These are phyloP conservation scores for slime mould (Dictyostelium discoideum) DNA, from an alignment of 78 protist genomes.

Conservation along the genomic window DNA sequence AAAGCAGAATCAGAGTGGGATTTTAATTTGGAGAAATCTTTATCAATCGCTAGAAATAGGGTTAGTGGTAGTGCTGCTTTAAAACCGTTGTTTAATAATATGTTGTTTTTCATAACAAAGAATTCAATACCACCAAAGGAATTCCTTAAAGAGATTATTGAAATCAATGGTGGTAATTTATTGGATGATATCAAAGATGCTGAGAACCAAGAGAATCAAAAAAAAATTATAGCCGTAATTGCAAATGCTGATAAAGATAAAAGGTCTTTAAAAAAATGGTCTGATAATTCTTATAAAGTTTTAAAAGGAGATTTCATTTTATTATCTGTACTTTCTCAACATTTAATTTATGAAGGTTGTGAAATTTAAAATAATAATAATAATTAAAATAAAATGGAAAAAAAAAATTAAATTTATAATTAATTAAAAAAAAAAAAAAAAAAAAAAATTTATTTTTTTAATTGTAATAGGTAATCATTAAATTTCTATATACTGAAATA, in stretches of 20 bases:
- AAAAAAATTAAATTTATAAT: neutral
- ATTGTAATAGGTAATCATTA: neutral
- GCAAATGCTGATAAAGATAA: slow-evolving; percentile 23
- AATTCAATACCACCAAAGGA: slow-evolving; percentile 31
- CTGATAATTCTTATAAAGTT: neutral
- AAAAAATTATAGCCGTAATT: neutral
- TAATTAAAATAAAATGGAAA: neutral
- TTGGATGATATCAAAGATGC: neutral
- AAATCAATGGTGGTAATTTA: neutral
- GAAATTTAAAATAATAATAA: neutral
- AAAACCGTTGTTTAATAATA: neutral
- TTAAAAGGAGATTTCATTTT: slow-evolving; percentile 43
- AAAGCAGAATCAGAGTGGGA: slow-evolving; percentile 50
- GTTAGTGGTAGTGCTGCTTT: too few species aligned
- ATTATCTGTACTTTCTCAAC: slow-evolving; percentile 21
- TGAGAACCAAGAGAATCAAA: neutral
- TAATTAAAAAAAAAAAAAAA: neutral
- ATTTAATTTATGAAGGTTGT: neutral
- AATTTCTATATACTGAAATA: neutral
- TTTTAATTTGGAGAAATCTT: slow-evolving; percentile 11
- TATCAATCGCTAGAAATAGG: neutral
- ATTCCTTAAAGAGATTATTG: neutral
- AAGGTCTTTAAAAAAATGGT: slow-evolving; percentile 10
- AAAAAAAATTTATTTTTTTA: neutral
- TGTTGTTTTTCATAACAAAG: neutral